phyloP scores from a whole-genome alignment of 495 filamentous ascomycete genomes.

The Talaromyces ruber region DNA sequence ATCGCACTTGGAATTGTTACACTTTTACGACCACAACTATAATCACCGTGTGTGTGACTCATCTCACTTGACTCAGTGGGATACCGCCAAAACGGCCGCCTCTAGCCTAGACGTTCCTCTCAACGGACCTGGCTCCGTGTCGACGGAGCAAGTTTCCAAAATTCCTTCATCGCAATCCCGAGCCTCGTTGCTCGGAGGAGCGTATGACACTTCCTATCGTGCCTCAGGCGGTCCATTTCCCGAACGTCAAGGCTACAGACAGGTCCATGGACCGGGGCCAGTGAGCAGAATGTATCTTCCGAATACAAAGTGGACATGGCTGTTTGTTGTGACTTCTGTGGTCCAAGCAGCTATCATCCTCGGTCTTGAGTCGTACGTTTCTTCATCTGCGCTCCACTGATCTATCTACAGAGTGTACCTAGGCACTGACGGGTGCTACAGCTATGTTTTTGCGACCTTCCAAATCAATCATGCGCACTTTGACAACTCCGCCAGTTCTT shows the following conservation, averaged over 20 bases:
- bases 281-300: constrained; percentile 57
- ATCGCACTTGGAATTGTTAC: not conserved
- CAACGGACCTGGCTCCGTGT: constrained; percentile 21
- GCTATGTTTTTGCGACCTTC: constrained; percentile 42
- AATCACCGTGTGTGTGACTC: not conserved
- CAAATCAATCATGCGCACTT: constrained; percentile 58
- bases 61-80: not conserved
- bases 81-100: constrained; percentile 1
- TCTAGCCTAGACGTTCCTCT: not conserved
- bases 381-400: not conserved
- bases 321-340: constrained; percentile 65
- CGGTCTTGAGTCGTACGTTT: constrained; percentile 74
- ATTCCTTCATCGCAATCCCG: constrained; percentile 53
- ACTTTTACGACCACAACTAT: not conserved
- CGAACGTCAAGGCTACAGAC: constrained; percentile 46
- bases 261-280: constrained; percentile 15
- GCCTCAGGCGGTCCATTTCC: constrained; percentile 41
- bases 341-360: constrained; percentile 72
- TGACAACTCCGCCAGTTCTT: constrained; percentile 27
- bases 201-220: constrained; percentile 43
- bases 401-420: not conserved
- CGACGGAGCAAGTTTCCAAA: constrained; percentile 42
- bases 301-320: constrained; percentile 79
- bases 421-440: constrained; percentile 7
- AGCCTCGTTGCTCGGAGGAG: constrained; percentile 57